Evolutionary conservation across 306 rosid genomes (phyloP), one percentile per base, ranked within the genome.

Genomic region (Prunus kanzakura): DNA sequence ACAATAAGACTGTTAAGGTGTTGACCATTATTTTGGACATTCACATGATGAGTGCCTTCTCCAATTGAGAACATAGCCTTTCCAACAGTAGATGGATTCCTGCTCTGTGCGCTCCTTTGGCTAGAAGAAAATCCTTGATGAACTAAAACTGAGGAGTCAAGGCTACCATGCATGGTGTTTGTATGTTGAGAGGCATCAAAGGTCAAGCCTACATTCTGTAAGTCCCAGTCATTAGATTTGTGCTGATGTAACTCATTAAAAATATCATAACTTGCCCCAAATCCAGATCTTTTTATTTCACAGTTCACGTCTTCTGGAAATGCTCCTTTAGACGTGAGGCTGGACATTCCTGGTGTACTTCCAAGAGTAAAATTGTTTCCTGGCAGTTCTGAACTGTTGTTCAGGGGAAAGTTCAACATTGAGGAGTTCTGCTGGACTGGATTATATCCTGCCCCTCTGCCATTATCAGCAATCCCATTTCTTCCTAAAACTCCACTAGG

Each of bases 201-300:
- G 1, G 87, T 77, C 67, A 85, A 72, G 64, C 93, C 87, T 4
- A 82, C 78, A 72, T 86, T 89, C 72, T 91, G 87, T 54, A 88
- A 73, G 66, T 84, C 96, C 98, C 98, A 92, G 52, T 95, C 95
- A 69, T 86, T 90, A 62, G 98, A 49, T 56, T 95, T 95, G 38
- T 85, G 93, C 72, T 86, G 93, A 52, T 83, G 82, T 78, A 92
- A 69, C 67, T 93, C 99, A 76, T 87, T 89, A 75, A 92, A 92
- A 41, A 89, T 91, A 80, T 91, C 98, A 46, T 87, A 96, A 81
- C 88, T 96, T 45, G 87, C 78, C 75, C 58, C 55, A 64, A 92
- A 88, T 60, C 87, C 90, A 0, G 74, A 73, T 64, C 85, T 90
- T 82, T 86, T 96, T 4, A 85, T 80, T 49, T 90, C 89, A 0